Base-by-base conservation (phyloP, 331 rosid species). In the Saraca asoca region DNA sequence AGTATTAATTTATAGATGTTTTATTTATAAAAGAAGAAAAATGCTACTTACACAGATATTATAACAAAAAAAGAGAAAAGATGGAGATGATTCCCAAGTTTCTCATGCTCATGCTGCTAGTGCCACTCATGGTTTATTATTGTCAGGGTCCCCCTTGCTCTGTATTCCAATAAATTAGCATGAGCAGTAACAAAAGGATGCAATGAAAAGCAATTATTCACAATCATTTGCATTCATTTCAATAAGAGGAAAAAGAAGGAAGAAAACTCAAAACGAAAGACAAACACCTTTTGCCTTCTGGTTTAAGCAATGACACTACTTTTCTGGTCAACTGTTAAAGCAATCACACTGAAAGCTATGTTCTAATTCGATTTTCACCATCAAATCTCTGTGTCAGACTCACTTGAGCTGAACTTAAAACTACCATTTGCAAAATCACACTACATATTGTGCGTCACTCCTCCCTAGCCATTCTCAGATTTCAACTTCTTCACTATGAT, bases 221-320 rank as follows among this genome's bases (percentile, higher is more conserved):
- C 24, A 51, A 75, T 70, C 76, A 82, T 80, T 73, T 37, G 53
- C 82, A 78, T 45, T 80, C 81, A 75, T 76, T 83, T 44, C 73
- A n/a, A n/a, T n/a, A n/a, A n/a, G n/a, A n/a, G n/a, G n/a, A n/a
- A n/a, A n/a, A n/a, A n/a, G n/a, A 73, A 59, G 74, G 38, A 55
- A 71, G 54, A 66, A 59, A 72, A n/a, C 68, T 46, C 51, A 72
- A 44, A 46, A 66, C 37, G 55, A 51, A 42, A 62, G 31, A 65
- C 56, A 39, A n/a, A 39, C 62, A 19, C 70, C 64, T 75, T 72
- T n/a, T n/a, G n/a, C n/a, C n/a, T n/a, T n/a, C 72, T 61, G 66
- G 76, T 53, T 57, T 72, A 75, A 72, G 77, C 83, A 75, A 78
- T 71, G 74, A 62, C 77, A n/a, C n/a, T n/a, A n/a, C n/a, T n/a